Evolutionary conservation across 2,329 filamentous ascomycete species (phyloP), one percentile per base, ranked within the genome.

Genomic region (Ophiosphaerella korrae): DNA sequence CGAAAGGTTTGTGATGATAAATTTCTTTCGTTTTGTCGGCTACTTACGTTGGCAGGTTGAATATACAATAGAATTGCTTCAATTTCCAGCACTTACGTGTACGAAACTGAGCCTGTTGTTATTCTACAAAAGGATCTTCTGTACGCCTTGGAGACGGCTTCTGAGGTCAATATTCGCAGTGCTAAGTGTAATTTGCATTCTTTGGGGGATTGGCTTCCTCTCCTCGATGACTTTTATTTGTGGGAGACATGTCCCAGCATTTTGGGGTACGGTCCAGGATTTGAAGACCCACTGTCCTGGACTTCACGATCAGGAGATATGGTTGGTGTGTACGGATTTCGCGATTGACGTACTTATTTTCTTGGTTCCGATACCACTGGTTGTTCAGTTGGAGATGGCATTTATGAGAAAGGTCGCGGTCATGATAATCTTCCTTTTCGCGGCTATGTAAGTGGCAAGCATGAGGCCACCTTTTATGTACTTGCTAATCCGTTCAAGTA

Each of bases 141-240:
- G 33, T 13, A 45, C 48, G 12, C 41, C 21, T 6, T 26, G n/a
- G 26, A 39, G n/a, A 23, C 11, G 14, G 9, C 8, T 32, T 16
- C 9, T 45, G 7, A 39, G 18, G 4, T 24, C 5, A 13, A 12
- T 46, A 2, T n/a, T 52, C 23, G 16, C 5, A 26, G 26, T 23
- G 12, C 7, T 48, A 16, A 52, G 48, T 7, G 16, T 14, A 5
- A 12, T 52, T 12, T 48, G 39, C n/a, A 45, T 42, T 13, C 11
- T 48, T 7, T 52, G 50, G 50, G 50, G 50, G 5, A 4, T 48
- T 12, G 44, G 14, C n/a, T 52, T 52, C 40, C 48, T 48, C 26
- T 52, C 39, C 21, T 23, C 24, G 31, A 21, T 48, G 13, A 5
- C 32, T 12, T 48, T 52, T 33, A 37, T 48, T 7, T 52, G 50